Percentiles rank a stretch among this genome's conserved stretches.
Conservation (phyloP, 2,329 filamentous ascomycete genomes). For the Neonectria punicea region DNA sequence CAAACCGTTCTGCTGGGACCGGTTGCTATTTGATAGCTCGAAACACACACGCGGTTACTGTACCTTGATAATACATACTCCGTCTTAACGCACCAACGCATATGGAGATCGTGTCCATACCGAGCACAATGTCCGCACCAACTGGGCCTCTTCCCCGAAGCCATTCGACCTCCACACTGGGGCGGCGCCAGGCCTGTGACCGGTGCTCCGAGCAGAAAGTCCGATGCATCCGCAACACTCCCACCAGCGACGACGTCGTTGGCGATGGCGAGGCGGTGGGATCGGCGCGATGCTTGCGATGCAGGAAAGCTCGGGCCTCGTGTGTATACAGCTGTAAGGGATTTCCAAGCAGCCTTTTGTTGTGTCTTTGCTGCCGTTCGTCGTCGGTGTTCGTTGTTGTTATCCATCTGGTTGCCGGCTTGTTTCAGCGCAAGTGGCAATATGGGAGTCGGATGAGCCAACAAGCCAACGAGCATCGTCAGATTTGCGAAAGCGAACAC, state of each 20-base stretch:
- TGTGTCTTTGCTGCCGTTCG: too few species aligned
- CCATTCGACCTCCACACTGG: not conserved
- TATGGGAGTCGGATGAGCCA: not conserved
- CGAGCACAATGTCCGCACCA: not conserved
- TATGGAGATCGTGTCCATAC: not conserved
- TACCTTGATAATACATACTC: not conserved
- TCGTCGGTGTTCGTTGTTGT: not conserved
- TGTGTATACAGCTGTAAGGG: conserved; percentile 1
- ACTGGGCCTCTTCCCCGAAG: conserved; percentile 2
- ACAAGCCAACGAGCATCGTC: not conserved
- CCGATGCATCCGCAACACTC: conserved; percentile 3
- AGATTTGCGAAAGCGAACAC: not conserved
- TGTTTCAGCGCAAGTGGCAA: too few species aligned
- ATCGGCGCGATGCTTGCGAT: not conserved
- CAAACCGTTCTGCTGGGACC: not conserved
- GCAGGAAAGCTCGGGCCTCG: not conserved
- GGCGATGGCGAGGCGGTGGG: not conserved
- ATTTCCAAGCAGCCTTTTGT: not conserved
- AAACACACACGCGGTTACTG: not conserved
- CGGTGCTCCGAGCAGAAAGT: conserved; percentile 5
- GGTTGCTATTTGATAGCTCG: conserved; percentile 1
- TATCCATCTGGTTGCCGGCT: too few species aligned
- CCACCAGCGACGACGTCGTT: not conserved
- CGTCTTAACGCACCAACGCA: not conserved
- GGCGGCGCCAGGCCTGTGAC: conserved; percentile 1